Evolutionary conservation across 2,329 filamentous ascomycete species (phyloP), one percentile per base, ranked within the genome.

Genomic region (Eutypella sp.): DNA sequence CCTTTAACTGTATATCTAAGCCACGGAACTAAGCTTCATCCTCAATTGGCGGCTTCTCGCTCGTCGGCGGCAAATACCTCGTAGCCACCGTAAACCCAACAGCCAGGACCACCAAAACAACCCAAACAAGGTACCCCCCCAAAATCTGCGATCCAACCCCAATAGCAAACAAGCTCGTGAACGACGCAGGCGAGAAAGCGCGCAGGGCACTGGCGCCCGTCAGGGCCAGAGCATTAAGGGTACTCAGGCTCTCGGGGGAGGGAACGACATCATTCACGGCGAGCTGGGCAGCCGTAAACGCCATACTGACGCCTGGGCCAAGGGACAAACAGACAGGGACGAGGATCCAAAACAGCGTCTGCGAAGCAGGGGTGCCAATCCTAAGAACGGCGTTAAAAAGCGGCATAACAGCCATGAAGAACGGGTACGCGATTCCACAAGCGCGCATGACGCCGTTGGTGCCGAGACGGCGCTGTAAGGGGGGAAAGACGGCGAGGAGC

Each of bases 261-360:
- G 88, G 88, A 0, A 82, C 75, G 2, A 86, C 78, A 47, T 91
- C 85, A 62, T 92, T 92, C 25, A 92, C 59, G 0, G 81, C 81
- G 8, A 92, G 79, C 68, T 91, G 86, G 1, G 84, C 75, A 2
- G 74, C 82, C 0, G 85, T 90, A 58, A 85, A 87, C 2, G 75
- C 71, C 84, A 88, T 89, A 41, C 74, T 75, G 0, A 87, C 78
- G 1, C 81, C 81, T 11, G 75, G 75, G 0, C 82, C 84, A 0
- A 87, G n/a, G 0, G 70, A 67, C 10, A 83, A 61, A 9, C 65
- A 41, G 0, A 66, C 51, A 0, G 72, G 71, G 2, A 61, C 67
- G 2, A 74, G 40, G 2, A 75, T 58, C 81, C 84, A 89, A 60
- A 89, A 88, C 0, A 63, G 50, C 0, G 59, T 62, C 2, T 61